Percentiles rank a stretch among this genome's conserved stretches.
These are phyloP conservation scores for Eleusine indica DNA, from an alignment of 176 grass and related monocot genomes.

Conservation along the genomic window DNA sequence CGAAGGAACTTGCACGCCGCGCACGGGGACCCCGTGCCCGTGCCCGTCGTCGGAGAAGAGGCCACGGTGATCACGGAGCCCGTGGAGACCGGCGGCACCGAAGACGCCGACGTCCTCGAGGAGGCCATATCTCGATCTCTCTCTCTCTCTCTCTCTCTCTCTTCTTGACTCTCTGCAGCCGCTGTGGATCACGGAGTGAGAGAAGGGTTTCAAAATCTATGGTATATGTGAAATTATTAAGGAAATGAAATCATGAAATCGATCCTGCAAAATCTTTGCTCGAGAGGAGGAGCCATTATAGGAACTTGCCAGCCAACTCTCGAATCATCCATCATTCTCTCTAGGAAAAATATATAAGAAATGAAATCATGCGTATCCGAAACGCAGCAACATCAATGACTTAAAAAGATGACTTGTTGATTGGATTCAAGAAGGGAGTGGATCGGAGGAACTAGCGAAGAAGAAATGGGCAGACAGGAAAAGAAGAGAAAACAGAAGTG, in stretches of 20 bases:
- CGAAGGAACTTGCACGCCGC: slow-evolving; percentile 97
- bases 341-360: neutral
- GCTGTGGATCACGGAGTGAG: neutral
- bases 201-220: neutral
- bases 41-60: slow-evolving; percentile 31
- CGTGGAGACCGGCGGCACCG: slow-evolving; percentile 47
- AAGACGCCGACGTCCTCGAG: slow-evolving; percentile 44
- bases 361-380: neutral
- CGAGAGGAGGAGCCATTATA: neutral
- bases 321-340: neutral
- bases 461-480: neutral
- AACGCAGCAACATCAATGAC: neutral
- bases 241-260: slow-evolving; percentile 32
- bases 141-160: no score
- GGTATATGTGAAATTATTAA: neutral
- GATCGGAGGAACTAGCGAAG: neutral
- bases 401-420: no score
- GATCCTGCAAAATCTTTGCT: slow-evolving; percentile 25
- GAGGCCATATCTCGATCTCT: slow-evolving; percentile 63
- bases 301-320: neutral
- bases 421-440: neutral
- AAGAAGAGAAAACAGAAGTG: slow-evolving; percentile 11
- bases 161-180: no score
- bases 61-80: slow-evolving; percentile 49
- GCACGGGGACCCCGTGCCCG: slow-evolving; percentile 78